A percentile compares a stretch with the other conserved stretches of the same genome.
Evolutionary conservation across 148 eudicot genomes (phyloP).

Genomic region (Chenopodium album): DNA sequence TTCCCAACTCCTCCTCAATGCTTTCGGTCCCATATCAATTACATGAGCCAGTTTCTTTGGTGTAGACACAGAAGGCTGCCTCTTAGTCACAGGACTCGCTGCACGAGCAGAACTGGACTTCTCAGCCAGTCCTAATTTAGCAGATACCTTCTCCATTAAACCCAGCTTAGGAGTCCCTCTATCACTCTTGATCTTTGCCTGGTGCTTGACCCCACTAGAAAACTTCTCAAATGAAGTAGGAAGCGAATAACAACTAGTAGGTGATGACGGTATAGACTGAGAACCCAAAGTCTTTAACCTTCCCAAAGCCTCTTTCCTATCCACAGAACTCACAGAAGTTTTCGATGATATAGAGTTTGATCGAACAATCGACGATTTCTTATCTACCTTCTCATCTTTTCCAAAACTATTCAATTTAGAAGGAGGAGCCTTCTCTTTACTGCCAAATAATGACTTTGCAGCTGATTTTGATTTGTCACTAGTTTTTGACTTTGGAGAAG

Average conservation of each 20-base stretch:
- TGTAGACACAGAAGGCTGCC: conserved; percentile 36
- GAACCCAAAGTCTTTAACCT: conserved; percentile 50
- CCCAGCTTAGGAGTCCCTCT: conserved; percentile 38
- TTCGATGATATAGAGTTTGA: conserved; percentile 62
- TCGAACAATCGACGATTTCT: conserved; percentile 43
- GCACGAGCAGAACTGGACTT: conserved; percentile 47
- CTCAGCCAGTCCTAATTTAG: conserved; percentile 42
- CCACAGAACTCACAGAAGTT: conserved; percentile 35
- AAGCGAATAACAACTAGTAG: conserved; percentile 76
- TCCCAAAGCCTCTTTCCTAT: conserved; percentile 47
- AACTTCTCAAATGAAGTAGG: conserved; percentile 83
- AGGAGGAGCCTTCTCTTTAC: conserved; percentile 43
- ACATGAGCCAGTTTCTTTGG: conserved; percentile 60
- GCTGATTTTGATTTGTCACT: conserved; percentile 45
- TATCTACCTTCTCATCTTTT: conserved; percentile 48
- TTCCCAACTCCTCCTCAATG: conserved; percentile 92
- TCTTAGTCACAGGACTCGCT: conserved; percentile 48
- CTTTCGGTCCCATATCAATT: conserved; percentile 73
- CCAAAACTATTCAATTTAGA: conserved; percentile 35
- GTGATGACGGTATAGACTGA: conserved; percentile 75
- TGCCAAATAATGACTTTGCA: conserved; percentile 36
- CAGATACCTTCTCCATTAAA: conserved; percentile 50
- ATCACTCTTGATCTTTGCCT: conserved; percentile 61
- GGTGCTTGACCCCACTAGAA: conserved; percentile 63
- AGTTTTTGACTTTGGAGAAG: conserved; percentile 42